Evolutionary conservation across 2,329 filamentous ascomycete genomes (phyloP).

Genomic region (Fusarium burgessii): DNA sequence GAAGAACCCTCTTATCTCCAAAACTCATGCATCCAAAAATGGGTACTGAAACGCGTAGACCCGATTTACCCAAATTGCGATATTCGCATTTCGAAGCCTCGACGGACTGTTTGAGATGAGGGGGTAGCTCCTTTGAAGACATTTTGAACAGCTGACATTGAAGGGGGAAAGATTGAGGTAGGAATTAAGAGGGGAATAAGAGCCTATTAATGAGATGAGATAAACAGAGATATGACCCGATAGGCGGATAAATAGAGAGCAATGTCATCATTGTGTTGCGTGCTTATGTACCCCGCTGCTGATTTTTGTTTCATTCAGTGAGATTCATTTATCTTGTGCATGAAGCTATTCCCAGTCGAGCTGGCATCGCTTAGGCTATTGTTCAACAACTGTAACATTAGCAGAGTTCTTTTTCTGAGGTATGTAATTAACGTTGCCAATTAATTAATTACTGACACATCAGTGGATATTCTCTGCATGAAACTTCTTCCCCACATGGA

Average conservation of each 20-base stretch:
- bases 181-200: background rate
- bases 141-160: background rate
- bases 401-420: background rate
- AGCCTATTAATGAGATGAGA: background rate
- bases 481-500: background rate
- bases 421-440: background rate
- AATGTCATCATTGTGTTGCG: conserved; percentile 10
- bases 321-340: background rate
- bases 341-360: conserved; percentile 2
- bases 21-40: conserved; percentile 39
- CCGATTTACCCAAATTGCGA: conserved; percentile 24
- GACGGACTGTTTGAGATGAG: conserved; percentile 26
- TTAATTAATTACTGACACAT: too few species aligned
- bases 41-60: conserved; percentile 17
- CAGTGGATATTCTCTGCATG: too few species aligned
- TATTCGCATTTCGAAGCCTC: conserved; percentile 35
- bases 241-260: conserved; percentile 15
- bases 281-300: conserved; percentile 16
- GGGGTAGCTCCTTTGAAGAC: conserved; percentile 16
- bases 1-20: conserved; percentile 21
- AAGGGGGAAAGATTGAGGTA: background rate
- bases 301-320: background rate
- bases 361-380: background rate
- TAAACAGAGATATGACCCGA: background rate
- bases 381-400: too few species aligned